Evolutionary conservation across 108 stramenopile species (phyloP).

Genomic region (Aurantiochytrium sp.): DNA sequence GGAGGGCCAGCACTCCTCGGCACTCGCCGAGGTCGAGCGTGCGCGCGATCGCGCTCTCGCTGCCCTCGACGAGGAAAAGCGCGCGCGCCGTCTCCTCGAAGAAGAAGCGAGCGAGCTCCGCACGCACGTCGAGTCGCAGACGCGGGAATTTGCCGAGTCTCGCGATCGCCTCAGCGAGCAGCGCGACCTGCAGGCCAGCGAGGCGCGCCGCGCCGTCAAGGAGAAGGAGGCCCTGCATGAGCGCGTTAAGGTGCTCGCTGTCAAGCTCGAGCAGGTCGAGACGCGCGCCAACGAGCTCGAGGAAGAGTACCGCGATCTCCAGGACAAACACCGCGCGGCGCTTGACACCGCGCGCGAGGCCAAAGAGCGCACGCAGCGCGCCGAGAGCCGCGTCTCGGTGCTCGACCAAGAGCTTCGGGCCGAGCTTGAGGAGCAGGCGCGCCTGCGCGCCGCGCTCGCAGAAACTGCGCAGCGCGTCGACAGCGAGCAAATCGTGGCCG

Average conservation of each 20-base stretch:
- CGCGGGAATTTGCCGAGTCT: not conserved
- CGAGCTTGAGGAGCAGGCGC: not conserved
- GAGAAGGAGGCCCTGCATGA: conserved; percentile 22
- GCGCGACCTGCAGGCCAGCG: not conserved
- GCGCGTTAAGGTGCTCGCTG: not conserved
- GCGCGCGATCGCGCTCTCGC: not conserved
- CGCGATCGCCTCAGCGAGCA: not conserved
- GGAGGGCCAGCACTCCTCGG: not conserved
- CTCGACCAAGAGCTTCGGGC: not conserved
- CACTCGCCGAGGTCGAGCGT: not conserved
- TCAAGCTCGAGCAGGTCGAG: conserved; percentile 6
- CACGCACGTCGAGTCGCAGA: not conserved
- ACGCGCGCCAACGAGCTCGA: conserved; percentile 18
- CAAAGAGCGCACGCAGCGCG: not conserved
- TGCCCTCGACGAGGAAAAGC: not conserved
- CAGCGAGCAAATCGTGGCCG: not conserved
- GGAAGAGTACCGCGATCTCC: not conserved
- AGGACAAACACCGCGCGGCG: not conserved
- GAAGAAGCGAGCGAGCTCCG: not conserved
- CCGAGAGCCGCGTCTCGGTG: not conserved
- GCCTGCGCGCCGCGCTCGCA: not conserved
- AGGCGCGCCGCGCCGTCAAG: not conserved
- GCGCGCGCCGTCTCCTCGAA: not conserved
- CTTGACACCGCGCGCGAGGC: not conserved
- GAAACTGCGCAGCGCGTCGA: not conserved